Evolutionary conservation across 176 grass and related monocot genomes (phyloP).

Genomic region (Oryza punctata): DNA sequence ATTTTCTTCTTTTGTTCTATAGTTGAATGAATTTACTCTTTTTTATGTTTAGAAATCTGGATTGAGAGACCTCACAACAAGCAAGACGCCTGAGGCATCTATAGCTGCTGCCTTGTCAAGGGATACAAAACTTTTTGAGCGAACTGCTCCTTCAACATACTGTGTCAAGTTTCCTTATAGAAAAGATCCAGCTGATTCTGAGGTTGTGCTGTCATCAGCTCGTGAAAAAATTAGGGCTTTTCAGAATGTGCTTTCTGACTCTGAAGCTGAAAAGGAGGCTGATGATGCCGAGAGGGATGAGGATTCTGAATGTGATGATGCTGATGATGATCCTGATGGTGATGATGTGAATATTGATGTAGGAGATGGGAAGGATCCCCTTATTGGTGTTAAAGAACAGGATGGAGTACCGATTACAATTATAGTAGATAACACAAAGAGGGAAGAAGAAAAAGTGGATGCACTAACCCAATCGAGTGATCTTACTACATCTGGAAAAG

Average conservation of each 20-base stretch:
- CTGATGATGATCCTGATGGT: slow-evolving; percentile 74
- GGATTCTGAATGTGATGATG: slow-evolving; percentile 84
- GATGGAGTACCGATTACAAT: slow-evolving; percentile 26
- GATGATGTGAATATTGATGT: slow-evolving; percentile 64
- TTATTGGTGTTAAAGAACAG: slow-evolving; percentile 41
- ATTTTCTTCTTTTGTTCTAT: slow-evolving; percentile 7
- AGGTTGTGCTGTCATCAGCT: slow-evolving; percentile 72
- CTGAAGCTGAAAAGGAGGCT: slow-evolving; percentile 65
- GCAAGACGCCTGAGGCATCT: slow-evolving; percentile 99
- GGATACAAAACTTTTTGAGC: slow-evolving; percentile 93
- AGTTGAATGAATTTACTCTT: slow-evolving; percentile 20
- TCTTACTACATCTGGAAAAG: slow-evolving; percentile 48
- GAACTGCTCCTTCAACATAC: slow-evolving; percentile 98
- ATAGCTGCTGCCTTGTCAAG: slow-evolving; percentile 95
- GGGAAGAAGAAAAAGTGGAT: slow-evolving; percentile 29
- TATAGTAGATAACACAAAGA: slow-evolving; percentile 35
- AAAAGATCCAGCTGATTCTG: slow-evolving; percentile 93
- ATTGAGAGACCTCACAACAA: slow-evolving; percentile 94
- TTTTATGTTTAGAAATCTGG: slow-evolving; percentile 83
- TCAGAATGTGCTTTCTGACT: slow-evolving; percentile 86
- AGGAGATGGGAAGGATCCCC: slow-evolving; percentile 52
- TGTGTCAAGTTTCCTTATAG: slow-evolving; percentile 85
- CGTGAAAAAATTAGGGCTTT: slow-evolving; percentile 93
- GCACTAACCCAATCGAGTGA: slow-evolving; percentile 34
- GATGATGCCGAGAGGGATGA: slow-evolving; percentile 85